Evolutionary conservation across 2,329 filamentous ascomycete species (phyloP).

Genomic region (Colletotrichum endophyticum): DNA sequence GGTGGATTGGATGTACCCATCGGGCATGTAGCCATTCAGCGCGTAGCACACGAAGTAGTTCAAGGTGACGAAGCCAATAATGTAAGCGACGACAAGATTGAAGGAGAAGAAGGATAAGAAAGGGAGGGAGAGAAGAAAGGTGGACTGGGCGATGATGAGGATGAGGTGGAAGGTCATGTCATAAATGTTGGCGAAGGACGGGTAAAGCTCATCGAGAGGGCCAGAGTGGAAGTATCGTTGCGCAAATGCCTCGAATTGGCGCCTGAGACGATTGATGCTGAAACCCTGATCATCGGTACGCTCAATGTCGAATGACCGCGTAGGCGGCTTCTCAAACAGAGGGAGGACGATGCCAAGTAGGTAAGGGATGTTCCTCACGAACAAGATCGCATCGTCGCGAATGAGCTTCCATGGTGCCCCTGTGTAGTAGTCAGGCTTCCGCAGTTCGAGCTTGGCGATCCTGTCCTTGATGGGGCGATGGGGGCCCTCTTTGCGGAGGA

Average conservation of each 20-base stretch:
- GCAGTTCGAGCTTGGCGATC: not conserved
- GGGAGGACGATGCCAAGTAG: not conserved
- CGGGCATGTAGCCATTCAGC: slow-evolving; percentile 54
- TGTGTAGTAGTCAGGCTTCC: slow-evolving; percentile 9
- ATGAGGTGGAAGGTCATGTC: slow-evolving; percentile 61
- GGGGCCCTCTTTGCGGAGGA: not conserved
- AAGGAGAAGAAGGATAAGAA: slow-evolving; percentile 48
- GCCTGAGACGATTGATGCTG: not conserved
- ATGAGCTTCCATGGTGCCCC: slow-evolving; percentile 7
- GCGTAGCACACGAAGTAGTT: slow-evolving; percentile 55
- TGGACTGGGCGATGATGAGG: slow-evolving; percentile 62
- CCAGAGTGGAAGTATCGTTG: slow-evolving; percentile 45
- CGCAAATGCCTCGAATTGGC: not conserved
- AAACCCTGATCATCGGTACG: not conserved
- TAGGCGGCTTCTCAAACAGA: not conserved
- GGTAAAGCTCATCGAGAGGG: slow-evolving; percentile 68
- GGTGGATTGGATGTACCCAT: slow-evolving; percentile 48
- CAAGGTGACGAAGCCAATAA: slow-evolving; percentile 48
- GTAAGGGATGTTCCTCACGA: not conserved
- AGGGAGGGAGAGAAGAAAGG: slow-evolving; percentile 64
- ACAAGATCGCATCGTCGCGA: slow-evolving; percentile 1
- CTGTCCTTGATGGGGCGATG: not conserved
- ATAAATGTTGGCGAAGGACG: slow-evolving; percentile 56
- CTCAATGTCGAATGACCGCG: not conserved
- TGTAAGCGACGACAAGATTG: slow-evolving; percentile 46